phyloP scores from a whole-genome alignment of 2,329 filamentous ascomycete species.

The Triangularia setosa region DNA sequence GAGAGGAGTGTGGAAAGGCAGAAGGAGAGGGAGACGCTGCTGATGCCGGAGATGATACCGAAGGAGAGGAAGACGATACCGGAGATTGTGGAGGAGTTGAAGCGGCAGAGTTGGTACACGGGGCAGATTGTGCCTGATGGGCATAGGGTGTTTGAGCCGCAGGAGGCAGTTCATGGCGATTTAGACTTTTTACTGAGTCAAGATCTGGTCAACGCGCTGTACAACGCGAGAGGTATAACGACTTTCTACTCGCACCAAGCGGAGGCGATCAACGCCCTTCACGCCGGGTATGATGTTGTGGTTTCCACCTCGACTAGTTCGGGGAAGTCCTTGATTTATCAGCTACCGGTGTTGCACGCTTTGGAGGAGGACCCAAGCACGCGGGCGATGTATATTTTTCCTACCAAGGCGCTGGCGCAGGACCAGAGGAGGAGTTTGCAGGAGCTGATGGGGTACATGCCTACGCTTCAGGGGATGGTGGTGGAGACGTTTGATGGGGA shows the following conservation, averaged over 20 bases:
- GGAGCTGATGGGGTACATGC: constrained; percentile 78
- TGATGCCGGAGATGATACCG: constrained; percentile 73
- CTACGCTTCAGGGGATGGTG: constrained; percentile 66
- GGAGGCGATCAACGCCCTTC: constrained; percentile 84
- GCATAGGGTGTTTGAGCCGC: constrained; percentile 84
- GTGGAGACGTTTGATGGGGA: constrained; percentile 97
- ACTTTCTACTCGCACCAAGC: constrained; percentile 88
- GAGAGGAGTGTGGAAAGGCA: constrained; percentile 32
- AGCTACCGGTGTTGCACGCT: constrained; percentile 84
- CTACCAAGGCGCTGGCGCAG: constrained; percentile 92
- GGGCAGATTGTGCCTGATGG: constrained; percentile 91
- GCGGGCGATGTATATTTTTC: constrained; percentile 95
- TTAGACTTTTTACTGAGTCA: constrained; percentile 85
- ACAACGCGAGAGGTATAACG: constrained; percentile 84
- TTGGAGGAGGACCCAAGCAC: constrained; percentile 73
- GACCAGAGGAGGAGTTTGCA: constrained; percentile 87
- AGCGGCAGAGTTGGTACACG: constrained; percentile 79
- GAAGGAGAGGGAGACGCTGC: constrained; percentile 36
- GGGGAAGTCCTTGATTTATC: constrained; percentile 97
- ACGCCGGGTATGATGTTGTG: constrained; percentile 81
- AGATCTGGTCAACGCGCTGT: constrained; percentile 89
- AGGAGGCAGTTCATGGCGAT: constrained; percentile 76
- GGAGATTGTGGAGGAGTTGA: constrained; percentile 82
- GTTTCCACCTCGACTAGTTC: constrained; percentile 94
- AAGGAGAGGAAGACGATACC: constrained; percentile 74